Evolutionary conservation across 83 land plant genomes (phyloP), one percentile per base, ranked within the genome.

Genomic region (Isoetes engelmannii): DNA sequence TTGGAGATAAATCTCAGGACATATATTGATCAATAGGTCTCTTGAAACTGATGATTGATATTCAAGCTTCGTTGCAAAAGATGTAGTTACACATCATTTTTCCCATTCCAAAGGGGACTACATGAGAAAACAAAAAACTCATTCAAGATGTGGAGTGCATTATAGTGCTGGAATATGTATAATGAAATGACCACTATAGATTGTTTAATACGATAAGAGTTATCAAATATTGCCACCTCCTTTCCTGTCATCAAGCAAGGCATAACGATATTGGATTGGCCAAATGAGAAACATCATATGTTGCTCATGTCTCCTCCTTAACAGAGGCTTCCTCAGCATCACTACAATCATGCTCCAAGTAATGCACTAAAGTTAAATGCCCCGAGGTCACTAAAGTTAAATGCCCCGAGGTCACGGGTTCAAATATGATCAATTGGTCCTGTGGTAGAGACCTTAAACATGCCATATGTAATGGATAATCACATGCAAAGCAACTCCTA

Each of bases 231-330:
- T 41, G 93, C 97, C 64, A 94, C 90, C 74, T 94, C 99, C 6
- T 80, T 71, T 37, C 89, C 88, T 41, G 97, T 86, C 84, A 88
- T 86, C 54, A 94, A 80, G 72, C 97, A 94, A 48, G 63, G 57
- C 50, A 79, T 83, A 37, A 37, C 41, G 47, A 82, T 86, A 37
- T 48, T 47, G 4, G 99, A 90, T 74, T 94, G 96, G 37, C 90
- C 89, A 69, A 94, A 94, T 1, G 97, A 96, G 61, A 83, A 90
- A 73, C 99, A 94, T 61, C 99, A 70, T 37, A 94, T 0, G 99
- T 94, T 58, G 99, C 99, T 48, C 97, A 92, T 2, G 97, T 94
- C 63, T 94, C 97, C 74, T 94, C 99, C 67, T 94, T 94, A 28
- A 94, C 87, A 67, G 20, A 78, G 7, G 73, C 65, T 61, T 94